Evolutionary conservation across 768 basidiomycete genomes (phyloP), one percentile per base, ranked within the genome.

Genomic region (Lactarius pseudohatsudake): DNA sequence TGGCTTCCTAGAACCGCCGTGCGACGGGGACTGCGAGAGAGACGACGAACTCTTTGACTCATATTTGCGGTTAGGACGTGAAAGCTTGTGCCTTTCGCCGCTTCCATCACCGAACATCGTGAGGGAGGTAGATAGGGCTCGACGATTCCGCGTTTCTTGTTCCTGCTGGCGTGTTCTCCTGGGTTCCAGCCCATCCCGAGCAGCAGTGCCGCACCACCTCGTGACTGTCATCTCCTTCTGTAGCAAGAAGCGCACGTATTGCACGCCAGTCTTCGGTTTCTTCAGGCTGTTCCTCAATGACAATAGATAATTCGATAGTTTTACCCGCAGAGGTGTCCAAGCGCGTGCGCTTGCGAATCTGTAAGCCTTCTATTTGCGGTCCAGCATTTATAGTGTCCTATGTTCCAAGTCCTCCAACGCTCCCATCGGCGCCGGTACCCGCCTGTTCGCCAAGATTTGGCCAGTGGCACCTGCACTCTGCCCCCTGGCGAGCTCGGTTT

Each of bases 161-260:
- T 81, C 41, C 28, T 43, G 28, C 86, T 81, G 4, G 91, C 91
- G 9, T 88, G 85, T 4, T 83, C 84, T 1, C 91, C 90, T n/a
- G 54, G 90, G 87, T 66, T 91, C 91, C 94, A 97, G 2, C 96
- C 95, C 96, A 98, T 98, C 0, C 96, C 95, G 57, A 94, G 84
- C 6, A 97, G 81, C 71, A 98, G 84, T 4, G 96, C 96, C 6
- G 91, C 88, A 8, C 96, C 96, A 70, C 70, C 55, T 76, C 71
- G 22, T 76, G 76, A 3, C 79, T 74, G 13, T 75, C 79, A 32
- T 76, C 76, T 5, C 81, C 81, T 2, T 81, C 80, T 38, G 36
- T 82, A 0, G 88, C 85, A 6, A 98, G 82, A 50, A 97, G 80
- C 1, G 91, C 93, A 43, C 89, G 85, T 15, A 96, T 78, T 0